phyloP scores from a whole-genome alignment of 768 basidiomycete genomes.

The Chiua virens region DNA sequence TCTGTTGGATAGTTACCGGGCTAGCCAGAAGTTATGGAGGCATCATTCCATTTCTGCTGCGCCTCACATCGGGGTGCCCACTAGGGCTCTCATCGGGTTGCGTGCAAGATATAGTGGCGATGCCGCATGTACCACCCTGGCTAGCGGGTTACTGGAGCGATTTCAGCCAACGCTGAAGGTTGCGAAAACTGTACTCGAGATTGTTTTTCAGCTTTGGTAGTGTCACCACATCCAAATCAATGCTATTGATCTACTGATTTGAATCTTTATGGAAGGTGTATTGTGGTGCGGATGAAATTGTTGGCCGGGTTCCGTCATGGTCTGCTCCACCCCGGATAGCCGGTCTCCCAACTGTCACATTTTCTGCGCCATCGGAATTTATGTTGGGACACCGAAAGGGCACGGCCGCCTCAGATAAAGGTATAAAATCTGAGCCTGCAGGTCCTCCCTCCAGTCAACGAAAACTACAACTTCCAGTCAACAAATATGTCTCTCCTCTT shows the following conservation, averaged over 20 bases:
- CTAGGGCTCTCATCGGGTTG: neutral
- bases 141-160: neutral
- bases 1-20: too few species aligned
- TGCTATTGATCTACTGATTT: neutral
- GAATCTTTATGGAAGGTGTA: neutral
- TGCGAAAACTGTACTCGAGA: neutral
- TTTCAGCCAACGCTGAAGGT: neutral
- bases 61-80: too few species aligned
- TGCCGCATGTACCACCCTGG: neutral
- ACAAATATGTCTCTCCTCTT: slow-evolving; percentile 23
- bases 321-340: slow-evolving; percentile 1
- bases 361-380: neutral
- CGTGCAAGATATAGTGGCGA: neutral
- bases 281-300: neutral
- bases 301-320: neutral
- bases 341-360: neutral
- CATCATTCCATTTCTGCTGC: too few species aligned
- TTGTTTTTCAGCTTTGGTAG: neutral
- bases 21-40: too few species aligned
- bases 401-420: neutral
- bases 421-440: slow-evolving; percentile 14
- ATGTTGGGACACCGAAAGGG: neutral
- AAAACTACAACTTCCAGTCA: neutral
- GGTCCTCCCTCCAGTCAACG: neutral
- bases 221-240: neutral